These are phyloP conservation scores for Spathaspora girioi DNA, from an alignment of 805 yeast species.

Conservation along the genomic window DNA sequence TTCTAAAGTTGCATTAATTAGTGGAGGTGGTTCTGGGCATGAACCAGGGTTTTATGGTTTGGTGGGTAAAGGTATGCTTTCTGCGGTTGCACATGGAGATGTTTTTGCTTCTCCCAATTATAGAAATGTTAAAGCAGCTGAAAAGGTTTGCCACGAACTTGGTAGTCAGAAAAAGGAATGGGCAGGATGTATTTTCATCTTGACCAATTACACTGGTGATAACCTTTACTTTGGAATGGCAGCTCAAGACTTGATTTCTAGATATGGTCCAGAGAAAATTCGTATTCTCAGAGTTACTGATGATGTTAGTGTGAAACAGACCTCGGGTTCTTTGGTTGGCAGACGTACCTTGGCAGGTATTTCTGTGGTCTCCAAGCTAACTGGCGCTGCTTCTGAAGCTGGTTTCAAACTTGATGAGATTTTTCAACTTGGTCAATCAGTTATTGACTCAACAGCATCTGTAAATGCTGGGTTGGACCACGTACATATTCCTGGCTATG, in stretches of 20 bases:
- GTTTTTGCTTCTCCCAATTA: constrained; percentile 41
- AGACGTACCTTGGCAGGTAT: constrained; percentile 34
- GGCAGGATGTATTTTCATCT: constrained; percentile 29
- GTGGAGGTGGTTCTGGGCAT: constrained; percentile 44
- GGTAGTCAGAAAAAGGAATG: constrained; percentile 14
- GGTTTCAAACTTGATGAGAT: constrained; percentile 21
- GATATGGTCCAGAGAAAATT: constrained; percentile 26
- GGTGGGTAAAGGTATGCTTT: constrained; percentile 35
- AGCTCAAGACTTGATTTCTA: constrained; percentile 28
- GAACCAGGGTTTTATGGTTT: constrained; percentile 42
- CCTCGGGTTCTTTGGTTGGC: constrained; percentile 28
- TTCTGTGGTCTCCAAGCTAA: constrained; percentile 24
- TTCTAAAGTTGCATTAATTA: constrained; percentile 26
- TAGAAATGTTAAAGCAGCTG: constrained; percentile 34
- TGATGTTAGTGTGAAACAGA: constrained; percentile 32
- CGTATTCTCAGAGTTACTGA: constrained; percentile 28
- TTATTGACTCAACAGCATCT: constrained; percentile 26
- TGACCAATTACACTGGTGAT: constrained; percentile 39
- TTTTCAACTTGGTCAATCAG: constrained; percentile 21
- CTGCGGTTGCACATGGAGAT: constrained; percentile 40
- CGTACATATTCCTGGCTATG: constrained; percentile 33
- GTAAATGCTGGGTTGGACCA: constrained; percentile 37
- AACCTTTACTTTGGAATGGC: constrained; percentile 39
- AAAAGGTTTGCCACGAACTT: constrained; percentile 22
- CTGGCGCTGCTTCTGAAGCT: constrained; percentile 28